Evolutionary conservation across 805 yeast species (phyloP), one percentile per base, ranked within the genome.

Genomic region (Candida saitoana): DNA sequence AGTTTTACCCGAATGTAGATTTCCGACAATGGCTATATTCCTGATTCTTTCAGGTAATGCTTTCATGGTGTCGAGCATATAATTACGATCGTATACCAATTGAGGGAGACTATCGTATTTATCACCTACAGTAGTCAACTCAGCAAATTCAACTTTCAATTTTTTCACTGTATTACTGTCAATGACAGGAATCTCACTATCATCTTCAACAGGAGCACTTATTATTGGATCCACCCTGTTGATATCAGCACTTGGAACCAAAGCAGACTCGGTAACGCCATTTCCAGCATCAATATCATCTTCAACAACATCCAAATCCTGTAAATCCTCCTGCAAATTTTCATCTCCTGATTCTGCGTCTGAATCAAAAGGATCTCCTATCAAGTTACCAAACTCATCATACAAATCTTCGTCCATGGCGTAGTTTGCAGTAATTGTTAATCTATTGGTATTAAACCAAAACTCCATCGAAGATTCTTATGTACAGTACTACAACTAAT

Each of bases 1-100:
- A 0, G 98, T 86, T 62, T 93, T 93, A 1, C 99, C 99, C 4
- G 87, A 80, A 51, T 87, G 86, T 1, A 85, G 57, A 34, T 80
- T 77, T 0, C 99, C 99, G n/a, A 82, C 78, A 1, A 93, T 50
- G 0, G 90, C 84, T 14, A 90, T 65, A 59, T 85, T 90, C 37
- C 95, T 72, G 6, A 82, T 71, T 49, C 83, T 79, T 11, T 78
- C 79, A 0, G 95, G 88, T 1, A 77, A 50, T 7, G 51, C 46
- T 4, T 62, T 42, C 50, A 79, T 54, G 37, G 77, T 50, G 3
- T 73, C 65, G 16, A 69, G 51, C 70, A 87, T 69, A 50, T 82
- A 91, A 3, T 78, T 76, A 40, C 85, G 72, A 5, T 84, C 74
- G 51, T 80, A 88, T 0, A 60, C 55, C 0, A 84, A 73, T 34